phyloP scores from a whole-genome alignment of 2,329 filamentous ascomycete species.

The Mariannaea sp. region DNA sequence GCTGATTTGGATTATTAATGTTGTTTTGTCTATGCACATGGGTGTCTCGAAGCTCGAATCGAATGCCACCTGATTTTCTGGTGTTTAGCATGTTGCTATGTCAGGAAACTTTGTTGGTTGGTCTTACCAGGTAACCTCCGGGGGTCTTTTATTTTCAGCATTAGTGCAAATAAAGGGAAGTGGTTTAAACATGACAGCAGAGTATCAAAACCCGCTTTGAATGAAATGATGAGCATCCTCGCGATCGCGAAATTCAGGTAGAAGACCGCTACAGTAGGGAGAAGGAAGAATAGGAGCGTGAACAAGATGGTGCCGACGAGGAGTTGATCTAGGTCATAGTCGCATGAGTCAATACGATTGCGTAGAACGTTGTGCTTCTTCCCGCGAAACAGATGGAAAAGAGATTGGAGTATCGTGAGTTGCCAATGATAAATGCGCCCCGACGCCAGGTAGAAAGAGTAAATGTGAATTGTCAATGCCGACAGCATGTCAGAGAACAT shows the following conservation, averaged over 20 bases:
- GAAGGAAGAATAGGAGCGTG: constrained; percentile 89
- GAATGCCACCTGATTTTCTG: constrained; percentile 62
- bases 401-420: constrained; percentile 90
- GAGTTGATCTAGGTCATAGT: constrained; percentile 96
- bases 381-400: constrained; percentile 98
- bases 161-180: constrained; percentile 94
- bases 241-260: constrained; percentile 95
- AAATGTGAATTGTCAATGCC: constrained; percentile 91
- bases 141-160: constrained; percentile 94
- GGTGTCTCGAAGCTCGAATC: constrained; percentile 85
- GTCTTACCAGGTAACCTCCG: constrained; percentile 77
- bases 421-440: constrained; percentile 99
- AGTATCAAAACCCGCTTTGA: constrained; percentile 92
- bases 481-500: constrained; percentile 94
- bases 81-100: constrained; percentile 9
- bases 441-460: constrained; percentile 96
- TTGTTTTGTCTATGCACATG: constrained; percentile 53
- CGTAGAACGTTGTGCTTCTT: constrained; percentile 97
- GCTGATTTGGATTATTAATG: constrained; percentile 49
- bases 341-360: constrained; percentile 97
- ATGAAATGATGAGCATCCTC: constrained; percentile 89
- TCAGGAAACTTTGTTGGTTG: neutral
- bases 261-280: constrained; percentile 95
- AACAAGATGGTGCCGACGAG: constrained; percentile 96
- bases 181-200: constrained; percentile 93